Percentiles rank a stretch among this genome's conserved stretches.
phyloP scores from a whole-genome alignment of 179 eudicot species.

The Spergularia azorica region DNA sequence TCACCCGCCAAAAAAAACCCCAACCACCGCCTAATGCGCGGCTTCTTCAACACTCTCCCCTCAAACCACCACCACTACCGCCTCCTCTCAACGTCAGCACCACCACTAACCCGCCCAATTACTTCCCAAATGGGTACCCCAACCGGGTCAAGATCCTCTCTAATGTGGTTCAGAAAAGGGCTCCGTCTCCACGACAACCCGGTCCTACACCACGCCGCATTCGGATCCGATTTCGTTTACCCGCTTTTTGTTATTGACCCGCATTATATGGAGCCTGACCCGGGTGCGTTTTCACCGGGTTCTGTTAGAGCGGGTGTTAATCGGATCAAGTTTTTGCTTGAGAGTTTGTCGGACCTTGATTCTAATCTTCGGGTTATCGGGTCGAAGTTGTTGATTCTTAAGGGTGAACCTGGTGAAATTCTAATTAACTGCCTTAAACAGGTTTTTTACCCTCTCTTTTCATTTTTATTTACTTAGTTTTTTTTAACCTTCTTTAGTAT shows the following conservation, averaged over 20 bases:
- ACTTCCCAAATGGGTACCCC: constrained; percentile 24
- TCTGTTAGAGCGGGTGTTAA: constrained; percentile 75
- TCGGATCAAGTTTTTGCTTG: constrained; percentile 73
- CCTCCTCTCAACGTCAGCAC: background rate
- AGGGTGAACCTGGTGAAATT: constrained; percentile 73
- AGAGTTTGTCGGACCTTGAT: constrained; percentile 75
- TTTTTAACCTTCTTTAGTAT: too few species aligned
- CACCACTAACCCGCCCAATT: background rate
- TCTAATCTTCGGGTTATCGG: constrained; percentile 52
- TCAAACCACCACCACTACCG: constrained; percentile 1
- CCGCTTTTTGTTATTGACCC: constrained; percentile 91
- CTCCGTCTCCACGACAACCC: constrained; percentile 94
- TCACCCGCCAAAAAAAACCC: constrained; percentile 4
- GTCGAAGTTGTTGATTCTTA: constrained; percentile 66
- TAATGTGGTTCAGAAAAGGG: constrained; percentile 91
- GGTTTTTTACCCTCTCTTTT: constrained; percentile 34
- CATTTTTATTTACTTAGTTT: too few species aligned
- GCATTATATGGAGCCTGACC: constrained; percentile 85
- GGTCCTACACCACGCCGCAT: constrained; percentile 63
- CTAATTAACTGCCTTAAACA: constrained; percentile 60
- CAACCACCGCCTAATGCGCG: constrained; percentile 4
- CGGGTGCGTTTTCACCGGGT: constrained; percentile 60
- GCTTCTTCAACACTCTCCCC: constrained; percentile 17
- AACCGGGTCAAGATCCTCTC: constrained; percentile 34
- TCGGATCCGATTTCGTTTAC: constrained; percentile 48